phyloP scores from a whole-genome alignment of 495 filamentous ascomycete species.

The Tuber calosporum region DNA sequence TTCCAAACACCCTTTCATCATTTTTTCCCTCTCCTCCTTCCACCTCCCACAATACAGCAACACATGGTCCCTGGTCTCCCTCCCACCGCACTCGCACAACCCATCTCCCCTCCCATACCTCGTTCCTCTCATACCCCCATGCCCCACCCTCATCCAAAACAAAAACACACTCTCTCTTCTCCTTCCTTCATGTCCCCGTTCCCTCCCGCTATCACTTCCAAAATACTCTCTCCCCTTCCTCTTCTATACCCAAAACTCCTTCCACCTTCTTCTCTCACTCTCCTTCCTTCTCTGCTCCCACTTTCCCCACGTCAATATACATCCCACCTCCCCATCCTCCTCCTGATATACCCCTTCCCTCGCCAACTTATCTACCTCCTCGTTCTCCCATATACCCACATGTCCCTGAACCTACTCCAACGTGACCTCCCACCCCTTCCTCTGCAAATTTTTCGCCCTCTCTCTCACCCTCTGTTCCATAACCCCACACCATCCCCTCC shows the following conservation, averaged over 20 bases:
- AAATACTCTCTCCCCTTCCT: not conserved
- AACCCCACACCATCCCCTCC: no score
- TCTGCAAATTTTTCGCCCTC: not conserved
- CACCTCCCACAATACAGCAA: no score
- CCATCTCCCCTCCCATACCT: no score
- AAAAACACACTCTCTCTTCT: not conserved
- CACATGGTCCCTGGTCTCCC: no score
- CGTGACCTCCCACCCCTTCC: not conserved
- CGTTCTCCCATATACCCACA: not conserved
- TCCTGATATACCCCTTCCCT: not conserved
- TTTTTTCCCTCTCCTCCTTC: no score
- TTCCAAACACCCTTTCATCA: no score
- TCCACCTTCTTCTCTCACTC: not conserved
- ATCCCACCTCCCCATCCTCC: not conserved
- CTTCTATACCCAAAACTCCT: not conserved
- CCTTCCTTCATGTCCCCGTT: not conserved
- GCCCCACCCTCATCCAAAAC: no score
- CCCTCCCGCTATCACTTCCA: not conserved
- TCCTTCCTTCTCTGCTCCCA: not conserved
- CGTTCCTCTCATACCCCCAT: no score
- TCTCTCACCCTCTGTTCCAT: not conserved
- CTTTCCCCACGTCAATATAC: not conserved
- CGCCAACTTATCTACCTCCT: not conserved
- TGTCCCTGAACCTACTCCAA: not conserved
- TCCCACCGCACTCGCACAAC: no score